phyloP scores from a whole-genome alignment of 202 grass and related monocot species.

The Saccharum hybrid region DNA sequence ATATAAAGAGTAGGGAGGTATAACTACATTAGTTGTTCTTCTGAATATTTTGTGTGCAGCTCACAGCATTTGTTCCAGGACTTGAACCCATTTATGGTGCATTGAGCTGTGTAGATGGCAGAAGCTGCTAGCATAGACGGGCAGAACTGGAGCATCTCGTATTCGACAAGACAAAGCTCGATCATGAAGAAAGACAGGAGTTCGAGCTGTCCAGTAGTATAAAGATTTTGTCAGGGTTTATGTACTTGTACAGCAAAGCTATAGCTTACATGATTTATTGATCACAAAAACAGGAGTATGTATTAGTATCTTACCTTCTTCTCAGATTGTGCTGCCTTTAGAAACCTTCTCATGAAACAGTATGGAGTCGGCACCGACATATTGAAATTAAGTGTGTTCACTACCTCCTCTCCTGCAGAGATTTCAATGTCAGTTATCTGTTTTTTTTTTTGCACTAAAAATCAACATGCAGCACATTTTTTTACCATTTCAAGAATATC shows the following conservation, averaged over 20 bases:
- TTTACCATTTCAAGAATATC: slow-evolving; percentile 90
- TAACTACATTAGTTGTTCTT: slow-evolving; percentile 67
- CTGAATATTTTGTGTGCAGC: slow-evolving; percentile 71
- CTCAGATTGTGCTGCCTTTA: slow-evolving; percentile 77
- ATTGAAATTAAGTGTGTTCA: slow-evolving; percentile 74
- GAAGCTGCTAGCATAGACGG: slow-evolving; percentile 80
- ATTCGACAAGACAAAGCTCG: slow-evolving; percentile 75
- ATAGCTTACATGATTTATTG: slow-evolving; percentile 15
- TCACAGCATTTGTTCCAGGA: slow-evolving; percentile 75
- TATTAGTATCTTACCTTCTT: slow-evolving; percentile 63
- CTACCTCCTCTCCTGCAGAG: slow-evolving; percentile 72
- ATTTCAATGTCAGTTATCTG: slow-evolving; percentile 35
- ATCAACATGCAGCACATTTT: neutral
- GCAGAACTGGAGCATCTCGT: slow-evolving; percentile 75
- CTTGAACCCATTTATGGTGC: slow-evolving; percentile 63
- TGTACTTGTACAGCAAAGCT: slow-evolving; percentile 12
- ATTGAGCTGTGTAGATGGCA: slow-evolving; percentile 83
- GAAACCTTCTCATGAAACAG: slow-evolving; percentile 90
- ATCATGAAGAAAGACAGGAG: slow-evolving; percentile 84
- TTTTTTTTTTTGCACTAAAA: neutral
- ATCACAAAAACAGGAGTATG: neutral
- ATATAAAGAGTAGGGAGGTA: neutral
- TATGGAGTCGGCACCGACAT: slow-evolving; percentile 91
- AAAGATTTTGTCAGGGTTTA: slow-evolving; percentile 14
- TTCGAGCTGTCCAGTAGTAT: slow-evolving; percentile 65